A percentile compares a stretch with the other conserved stretches of the same genome.
These are phyloP conservation scores for Saturnispora mendoncae DNA, from an alignment of 805 yeast genomes.

Conservation along the genomic window DNA sequence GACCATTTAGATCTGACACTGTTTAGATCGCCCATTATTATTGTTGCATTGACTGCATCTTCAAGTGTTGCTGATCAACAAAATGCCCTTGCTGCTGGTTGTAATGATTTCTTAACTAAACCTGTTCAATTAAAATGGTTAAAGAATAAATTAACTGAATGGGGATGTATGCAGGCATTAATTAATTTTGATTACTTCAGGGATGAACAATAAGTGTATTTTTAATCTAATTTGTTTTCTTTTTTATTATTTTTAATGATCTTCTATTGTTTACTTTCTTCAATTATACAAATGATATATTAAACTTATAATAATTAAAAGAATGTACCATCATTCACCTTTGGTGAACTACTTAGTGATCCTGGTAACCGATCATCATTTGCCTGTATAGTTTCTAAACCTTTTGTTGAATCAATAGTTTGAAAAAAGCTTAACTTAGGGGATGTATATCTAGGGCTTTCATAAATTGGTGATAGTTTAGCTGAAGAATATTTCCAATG, in stretches of 20 bases:
- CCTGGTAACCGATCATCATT: background rate
- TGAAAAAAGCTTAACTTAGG: too few relatives aligned
- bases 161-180: slow-evolving; percentile 99
- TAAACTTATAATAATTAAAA: too few relatives aligned
- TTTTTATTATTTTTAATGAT: background rate
- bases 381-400: background rate
- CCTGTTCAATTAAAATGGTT: slow-evolving; percentile 95
- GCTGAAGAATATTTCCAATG: slow-evolving; percentile 9
- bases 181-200: slow-evolving; percentile 94
- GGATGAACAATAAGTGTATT: slow-evolving; percentile 25
- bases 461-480: too few relatives aligned
- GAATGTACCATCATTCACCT: background rate
- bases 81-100: slow-evolving; percentile 92
- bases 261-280: background rate
- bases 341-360: background rate
- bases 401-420: too few relatives aligned
- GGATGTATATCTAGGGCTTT: too few relatives aligned
- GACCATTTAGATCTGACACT: slow-evolving; percentile 51
- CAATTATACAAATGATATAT: background rate
- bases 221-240: background rate
- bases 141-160: slow-evolving; percentile 85
- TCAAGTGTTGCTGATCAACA: slow-evolving; percentile 77
- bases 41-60: slow-evolving; percentile 93
- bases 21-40: slow-evolving; percentile 93
- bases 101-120: slow-evolving; percentile 92